Evolutionary conservation across 1,284 basidiomycete species (phyloP).

Genomic region (Rhizoctonia solani): DNA sequence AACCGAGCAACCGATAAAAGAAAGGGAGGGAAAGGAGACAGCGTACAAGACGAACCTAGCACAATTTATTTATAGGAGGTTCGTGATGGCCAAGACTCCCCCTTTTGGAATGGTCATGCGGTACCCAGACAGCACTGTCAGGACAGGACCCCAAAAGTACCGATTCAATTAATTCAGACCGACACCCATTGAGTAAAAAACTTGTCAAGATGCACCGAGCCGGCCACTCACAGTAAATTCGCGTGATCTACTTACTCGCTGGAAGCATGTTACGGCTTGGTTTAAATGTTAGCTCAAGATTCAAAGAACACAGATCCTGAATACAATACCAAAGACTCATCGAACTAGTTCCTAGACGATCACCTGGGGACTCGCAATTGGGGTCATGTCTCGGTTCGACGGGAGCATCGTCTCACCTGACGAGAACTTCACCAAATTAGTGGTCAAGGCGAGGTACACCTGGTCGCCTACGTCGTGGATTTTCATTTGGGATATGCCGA

Average conservation of each 20-base stretch:
- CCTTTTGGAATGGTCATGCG: background rate
- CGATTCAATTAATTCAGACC: background rate
- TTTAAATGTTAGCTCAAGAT: no score
- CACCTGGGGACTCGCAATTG: background rate
- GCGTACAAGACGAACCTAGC: background rate
- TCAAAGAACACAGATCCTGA: no score
- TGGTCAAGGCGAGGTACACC: background rate
- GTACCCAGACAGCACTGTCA: no score
- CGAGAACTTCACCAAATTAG: background rate
- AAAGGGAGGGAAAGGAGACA: background rate
- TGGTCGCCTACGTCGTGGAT: conserved; percentile 6
- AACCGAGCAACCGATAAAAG: background rate
- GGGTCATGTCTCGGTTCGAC: background rate
- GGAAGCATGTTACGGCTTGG: no score
- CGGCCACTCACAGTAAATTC: no score
- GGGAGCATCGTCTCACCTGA: background rate
- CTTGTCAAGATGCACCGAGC: no score
- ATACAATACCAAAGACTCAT: background rate
- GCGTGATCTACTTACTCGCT: no score
- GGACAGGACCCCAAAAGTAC: background rate
- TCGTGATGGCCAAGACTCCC: no score
- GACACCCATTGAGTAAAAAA: no score
- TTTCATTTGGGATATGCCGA: background rate
- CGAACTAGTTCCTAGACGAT: background rate
- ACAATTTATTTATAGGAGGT: conserved; percentile 1